These are phyloP conservation scores for Aspergillus affinis DNA, from an alignment of 495 filamentous ascomycete genomes.

Conservation along the genomic window DNA sequence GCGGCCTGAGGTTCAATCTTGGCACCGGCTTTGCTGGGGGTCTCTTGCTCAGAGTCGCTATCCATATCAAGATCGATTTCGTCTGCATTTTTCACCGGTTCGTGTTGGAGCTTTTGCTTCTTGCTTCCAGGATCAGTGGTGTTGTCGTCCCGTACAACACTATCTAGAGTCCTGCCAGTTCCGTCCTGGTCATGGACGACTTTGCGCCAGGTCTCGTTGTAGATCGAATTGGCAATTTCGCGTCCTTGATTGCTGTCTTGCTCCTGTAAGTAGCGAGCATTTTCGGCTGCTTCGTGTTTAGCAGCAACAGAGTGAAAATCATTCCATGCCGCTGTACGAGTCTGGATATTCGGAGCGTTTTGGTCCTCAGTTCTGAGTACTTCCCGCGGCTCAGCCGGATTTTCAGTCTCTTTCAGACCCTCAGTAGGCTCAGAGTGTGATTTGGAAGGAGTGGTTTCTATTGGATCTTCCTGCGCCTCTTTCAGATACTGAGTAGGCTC, in stretches of 20 bases:
- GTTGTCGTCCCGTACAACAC: conserved; percentile 14
- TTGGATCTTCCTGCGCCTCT: neutral
- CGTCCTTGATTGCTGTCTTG: neutral
- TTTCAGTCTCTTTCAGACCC: neutral
- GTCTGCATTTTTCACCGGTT: conserved; percentile 41
- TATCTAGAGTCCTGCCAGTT: conserved; percentile 17
- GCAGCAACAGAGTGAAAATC: conserved; percentile 31
- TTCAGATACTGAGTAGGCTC: no score
- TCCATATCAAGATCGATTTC: conserved; percentile 58
- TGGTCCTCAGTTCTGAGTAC: neutral
- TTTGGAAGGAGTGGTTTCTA: neutral
- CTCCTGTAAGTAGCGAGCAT: conserved; percentile 22
- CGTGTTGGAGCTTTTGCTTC: conserved; percentile 26
- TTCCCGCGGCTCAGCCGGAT: neutral
- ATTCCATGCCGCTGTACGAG: conserved; percentile 33
- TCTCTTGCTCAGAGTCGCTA: conserved; percentile 37
- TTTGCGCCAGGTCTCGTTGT: conserved; percentile 31
- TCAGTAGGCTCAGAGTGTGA: neutral
- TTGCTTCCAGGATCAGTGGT: conserved; percentile 16
- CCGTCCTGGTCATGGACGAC: conserved; percentile 23
- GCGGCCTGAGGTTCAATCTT: neutral
- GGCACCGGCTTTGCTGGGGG: neutral
- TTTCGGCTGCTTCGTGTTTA: conserved; percentile 29
- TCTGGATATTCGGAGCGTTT: conserved; percentile 3
- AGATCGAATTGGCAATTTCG: conserved; percentile 6